Evolutionary conservation across 1,139 yeast genomes (phyloP), one percentile per base, ranked within the genome.

Genomic region (Yamadazyma aaseri): DNA sequence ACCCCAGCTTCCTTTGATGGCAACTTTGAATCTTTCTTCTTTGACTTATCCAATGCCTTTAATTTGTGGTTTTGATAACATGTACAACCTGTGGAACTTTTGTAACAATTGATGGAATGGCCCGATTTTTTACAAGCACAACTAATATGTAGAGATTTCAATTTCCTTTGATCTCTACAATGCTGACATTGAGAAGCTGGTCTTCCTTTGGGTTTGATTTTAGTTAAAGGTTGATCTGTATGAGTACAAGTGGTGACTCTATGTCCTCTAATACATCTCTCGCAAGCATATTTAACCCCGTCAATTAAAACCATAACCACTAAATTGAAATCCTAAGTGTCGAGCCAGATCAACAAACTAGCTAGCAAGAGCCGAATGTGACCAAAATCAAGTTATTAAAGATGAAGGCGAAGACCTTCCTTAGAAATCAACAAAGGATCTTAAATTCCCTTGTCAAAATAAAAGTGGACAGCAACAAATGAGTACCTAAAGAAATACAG

Each of bases 241-340:
- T 92, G 98, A 34, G 83, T 81, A 60, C 98, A 92, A 5, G 95
- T 80, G 2, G 97, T 85, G 26, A 90, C 97, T 38, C 97, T 70
- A 55, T 92, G 97, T 33, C 98, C 98, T 45, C 98, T 73, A 36
- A 92, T 89, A 60, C 98, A 92, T 46, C 97, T 70, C 58, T 86
- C 96, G 58, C 98, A 90, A 39, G 98, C 97, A 61, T 89, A 90
- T 57, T 92, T 90, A 46, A 86, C 82, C 25, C 97, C 97, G 54
- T 89, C 86, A 36, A 90, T 79, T 38, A 85, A 70, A 36, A 90
- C 96, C 97, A 89, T 89, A 14, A 22, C 31, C 20, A n/a, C n/a
- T n/a, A n/a, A n/a, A n/a, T n/a, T n/a, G n/a, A n/a, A n/a, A n/a
- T n/a, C n/a, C n/a, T n/a, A n/a, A n/a, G n/a, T n/a, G n/a, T n/a